Base-by-base conservation (phyloP, 257 asterid species). In the Craterostigma plantagineum region DNA sequence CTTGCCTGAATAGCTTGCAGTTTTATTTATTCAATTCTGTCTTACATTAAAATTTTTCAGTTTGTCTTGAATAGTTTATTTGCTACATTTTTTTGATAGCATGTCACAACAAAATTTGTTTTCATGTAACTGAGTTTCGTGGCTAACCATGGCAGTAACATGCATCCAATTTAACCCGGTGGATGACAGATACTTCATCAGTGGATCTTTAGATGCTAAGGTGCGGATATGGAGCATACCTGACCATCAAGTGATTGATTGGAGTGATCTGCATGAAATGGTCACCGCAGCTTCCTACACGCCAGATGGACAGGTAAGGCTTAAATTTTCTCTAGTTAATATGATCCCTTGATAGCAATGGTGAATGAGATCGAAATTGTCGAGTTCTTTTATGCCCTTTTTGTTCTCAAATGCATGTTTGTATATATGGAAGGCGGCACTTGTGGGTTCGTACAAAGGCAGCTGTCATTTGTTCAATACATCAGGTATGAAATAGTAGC, bases 151-250 rank as follows among this genome's bases (percentile, higher is more conserved):
- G 64, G 42, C 87, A 90, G 99, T 90, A 43, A 90, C 99, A 43
- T 83, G 96, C 66, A 90, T 90, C 79, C 94, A 83, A 74, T 90
- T 90, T 49, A 90, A 90, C 68, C 99, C 96, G 38, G 86, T 77
- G 46, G 95, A 83, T 55, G 99, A 83, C 73, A 61, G 80, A 71
- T 90, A 80, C 66, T 90, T 90, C 73, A 83, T 90, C 68, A 90
- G 99, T 51, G 99, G 99, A 57, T 90, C 99, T 52, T 69, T 90
- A 42, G 99, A 90, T 72, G 79, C 82, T 51, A 83, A 90, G 87
- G 99, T 90, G 55, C 92, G 96, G 13, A 75, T 90, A 56, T 90
- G 99, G 99, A 90, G 94, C 68, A 80, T 90, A 56, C 92, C 92
- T 37, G 96, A 80, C 50, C 74, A 69, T 51, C 79, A 75, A 71